A percentile compares a stretch with the other conserved stretches of the same genome.
Evolutionary conservation across 2,329 filamentous ascomycete genomes (phyloP).

Genomic region (Aquanectria penicillioides): DNA sequence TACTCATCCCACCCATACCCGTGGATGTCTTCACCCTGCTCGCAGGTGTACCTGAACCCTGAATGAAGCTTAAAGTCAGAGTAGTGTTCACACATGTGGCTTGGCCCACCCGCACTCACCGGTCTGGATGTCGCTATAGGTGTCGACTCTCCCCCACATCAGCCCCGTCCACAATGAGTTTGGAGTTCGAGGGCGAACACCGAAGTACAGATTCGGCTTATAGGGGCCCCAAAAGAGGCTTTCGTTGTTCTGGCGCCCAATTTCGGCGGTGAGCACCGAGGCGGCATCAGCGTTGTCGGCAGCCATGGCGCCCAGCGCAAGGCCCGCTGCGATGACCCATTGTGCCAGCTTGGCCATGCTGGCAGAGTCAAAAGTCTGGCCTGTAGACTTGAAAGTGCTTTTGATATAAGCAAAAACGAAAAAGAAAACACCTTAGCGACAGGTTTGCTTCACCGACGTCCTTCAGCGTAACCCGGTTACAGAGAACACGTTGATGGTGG

Average conservation of each 20-base stretch:
- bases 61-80: conserved; percentile 17
- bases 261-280: conserved; percentile 57
- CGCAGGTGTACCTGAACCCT: conserved; percentile 94
- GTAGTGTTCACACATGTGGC: conserved; percentile 9
- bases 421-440: not conserved
- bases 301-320: conserved; percentile 41
- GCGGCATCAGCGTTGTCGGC: conserved; percentile 41
- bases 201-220: conserved; percentile 93
- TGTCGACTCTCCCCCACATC: conserved; percentile 89
- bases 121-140: conserved; percentile 77
- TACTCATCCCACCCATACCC: conserved; percentile 99
- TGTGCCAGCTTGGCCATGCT: conserved; percentile 47
- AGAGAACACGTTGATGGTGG: conserved; percentile 39
- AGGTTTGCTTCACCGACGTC: conserved; percentile 20
- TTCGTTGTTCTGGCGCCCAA: conserved; percentile 73
- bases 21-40: conserved; percentile 92
- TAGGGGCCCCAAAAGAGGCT: conserved; percentile 97
- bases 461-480: conserved; percentile 19
- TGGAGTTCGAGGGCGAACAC: conserved; percentile 82
- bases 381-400: too few species aligned
- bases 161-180: conserved; percentile 84
- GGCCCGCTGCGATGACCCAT: conserved; percentile 43
- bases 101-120: conserved; percentile 71
- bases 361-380: not conserved
- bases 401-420: not conserved